Conservation (phyloP, 2,329 filamentous ascomycete species). For the Dichotomopilus funicola region DNA sequence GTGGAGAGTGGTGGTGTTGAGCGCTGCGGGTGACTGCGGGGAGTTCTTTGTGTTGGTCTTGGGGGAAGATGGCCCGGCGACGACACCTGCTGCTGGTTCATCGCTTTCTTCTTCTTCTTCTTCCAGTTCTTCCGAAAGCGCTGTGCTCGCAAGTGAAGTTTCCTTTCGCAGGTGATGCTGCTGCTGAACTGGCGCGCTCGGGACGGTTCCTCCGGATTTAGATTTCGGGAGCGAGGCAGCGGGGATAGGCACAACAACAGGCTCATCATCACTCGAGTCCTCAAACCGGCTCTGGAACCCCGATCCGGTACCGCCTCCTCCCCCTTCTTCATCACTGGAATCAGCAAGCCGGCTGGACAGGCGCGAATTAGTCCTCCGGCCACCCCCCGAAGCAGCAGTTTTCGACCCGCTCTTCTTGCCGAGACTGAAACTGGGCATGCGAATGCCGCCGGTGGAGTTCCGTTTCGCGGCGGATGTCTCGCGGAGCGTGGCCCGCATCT, state of each 20-base stretch:
- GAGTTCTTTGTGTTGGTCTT: background rate
- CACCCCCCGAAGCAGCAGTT: constrained; percentile 16
- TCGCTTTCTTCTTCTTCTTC: constrained; percentile 42
- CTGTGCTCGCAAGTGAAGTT: constrained; percentile 23
- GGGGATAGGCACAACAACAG: constrained; percentile 27
- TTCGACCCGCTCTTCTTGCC: constrained; percentile 26
- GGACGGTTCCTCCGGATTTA: background rate
- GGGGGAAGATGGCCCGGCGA: background rate
- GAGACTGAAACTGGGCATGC: constrained; percentile 39
- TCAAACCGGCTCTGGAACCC: constrained; percentile 55
- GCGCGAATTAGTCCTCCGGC: constrained; percentile 29
- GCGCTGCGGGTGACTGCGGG: background rate
- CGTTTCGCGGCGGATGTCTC: constrained; percentile 29
- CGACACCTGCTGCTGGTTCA: constrained; percentile 53
- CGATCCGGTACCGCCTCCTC: constrained; percentile 17
- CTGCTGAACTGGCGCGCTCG: background rate
- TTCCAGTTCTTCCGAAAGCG: constrained; percentile 39
- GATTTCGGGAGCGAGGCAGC: constrained; percentile 8
- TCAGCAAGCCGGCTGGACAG: constrained; percentile 50
- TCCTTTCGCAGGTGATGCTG: constrained; percentile 11
- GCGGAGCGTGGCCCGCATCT: constrained; percentile 43
- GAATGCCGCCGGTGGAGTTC: constrained; percentile 27
- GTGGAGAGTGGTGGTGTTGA: constrained; percentile 26
- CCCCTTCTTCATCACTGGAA: constrained; percentile 53
- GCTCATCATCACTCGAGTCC: constrained; percentile 65